These are phyloP conservation scores for Neonectria ditissima DNA, from an alignment of 2,329 filamentous ascomycete species.

Conservation along the genomic window DNA sequence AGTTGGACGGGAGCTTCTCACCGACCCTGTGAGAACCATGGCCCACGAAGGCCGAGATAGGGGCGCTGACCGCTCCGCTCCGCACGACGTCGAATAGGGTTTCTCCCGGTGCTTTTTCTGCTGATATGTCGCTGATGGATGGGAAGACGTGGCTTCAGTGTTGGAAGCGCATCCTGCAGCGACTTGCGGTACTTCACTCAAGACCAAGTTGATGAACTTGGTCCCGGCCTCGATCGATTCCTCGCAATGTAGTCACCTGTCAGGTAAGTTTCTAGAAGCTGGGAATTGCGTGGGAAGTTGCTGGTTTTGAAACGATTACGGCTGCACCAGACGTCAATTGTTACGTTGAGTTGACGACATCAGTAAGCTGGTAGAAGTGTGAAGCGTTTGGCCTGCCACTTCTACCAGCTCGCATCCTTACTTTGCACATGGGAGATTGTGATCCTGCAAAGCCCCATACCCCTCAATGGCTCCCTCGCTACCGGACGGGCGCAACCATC, in stretches of 20 bases:
- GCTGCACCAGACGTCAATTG: constrained; percentile 11
- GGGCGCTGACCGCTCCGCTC: constrained; percentile 34
- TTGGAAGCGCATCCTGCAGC: constrained; percentile 28
- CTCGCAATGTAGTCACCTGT: constrained; percentile 5
- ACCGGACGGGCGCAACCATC: constrained; percentile 7
- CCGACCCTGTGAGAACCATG: constrained; percentile 35
- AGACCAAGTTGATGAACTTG: constrained; percentile 24
- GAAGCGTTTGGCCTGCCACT: background rate
- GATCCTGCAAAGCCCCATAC: background rate
- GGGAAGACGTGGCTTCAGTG: constrained; percentile 23
- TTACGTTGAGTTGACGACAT: constrained; percentile 8
- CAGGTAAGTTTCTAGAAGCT: constrained; percentile 6
- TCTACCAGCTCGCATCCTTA: background rate
- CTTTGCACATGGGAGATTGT: background rate
- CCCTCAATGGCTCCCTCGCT: constrained; percentile 6
- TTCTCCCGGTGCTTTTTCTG: constrained; percentile 13
- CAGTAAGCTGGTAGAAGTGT: constrained; percentile 6
- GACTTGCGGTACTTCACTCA: constrained; percentile 17
- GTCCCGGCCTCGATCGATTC: constrained; percentile 15
- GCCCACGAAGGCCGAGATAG: constrained; percentile 34
- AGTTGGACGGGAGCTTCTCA: constrained; percentile 30
- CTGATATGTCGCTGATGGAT: constrained; percentile 22
- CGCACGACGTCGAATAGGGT: constrained; percentile 29
- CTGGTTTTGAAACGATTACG: constrained; percentile 5
- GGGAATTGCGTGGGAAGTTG: background rate